Base-by-base conservation (phyloP, 1,284 basidiomycete species). In the Cryptococcus depauperatus region DNA sequence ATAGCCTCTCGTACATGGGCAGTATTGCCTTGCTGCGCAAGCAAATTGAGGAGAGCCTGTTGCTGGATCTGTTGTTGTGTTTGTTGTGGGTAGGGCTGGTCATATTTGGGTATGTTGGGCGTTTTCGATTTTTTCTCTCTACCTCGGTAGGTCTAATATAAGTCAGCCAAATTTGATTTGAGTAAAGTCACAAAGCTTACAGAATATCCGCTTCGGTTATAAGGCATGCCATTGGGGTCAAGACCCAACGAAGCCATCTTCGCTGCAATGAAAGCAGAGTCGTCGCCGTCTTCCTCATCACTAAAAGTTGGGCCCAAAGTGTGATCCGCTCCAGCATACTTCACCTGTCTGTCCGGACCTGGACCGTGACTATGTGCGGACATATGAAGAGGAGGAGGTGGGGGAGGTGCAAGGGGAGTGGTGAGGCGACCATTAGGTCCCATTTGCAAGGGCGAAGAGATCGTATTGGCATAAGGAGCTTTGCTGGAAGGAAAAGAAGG, bases 271-370 rank as follows among this genome's bases (percentile, higher is more conserved):
- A 59, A 66, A 33, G 56, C 59, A 5, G 61, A 56, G 43, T 68
- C 66, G 47, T 68, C 66, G 2, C 60, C 62, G 46, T 68, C 66
- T 41, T 68, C 64, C 29, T 68, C 66, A 33, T 64, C 64, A 37
- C 57, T 61, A 46, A 66, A 68, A 2, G 53, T 58, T 5, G 66
- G 66, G 8, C 66, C 66, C 1, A 68, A 52, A 1, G 62, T 66
- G 48, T 65, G 63, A 37, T 65, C 58, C 11, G 54, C 55, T 5
- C 58, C 58, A 18, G 56, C 56, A 37, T 61, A 59, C n/a, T 43
- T 47, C 8, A 52, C 38, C 33, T 50, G 48, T 37, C 47, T 28
- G 26, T 53, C 46, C 25, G 46, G 34, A 4, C 55, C 46, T 5
- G 34, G 47, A 21, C 23, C 40, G 38, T 48, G 42, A 30, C 43